Evolutionary conservation across 768 basidiomycete genomes (phyloP).

Genomic region (Tubosaeta brunneosetosa): DNA sequence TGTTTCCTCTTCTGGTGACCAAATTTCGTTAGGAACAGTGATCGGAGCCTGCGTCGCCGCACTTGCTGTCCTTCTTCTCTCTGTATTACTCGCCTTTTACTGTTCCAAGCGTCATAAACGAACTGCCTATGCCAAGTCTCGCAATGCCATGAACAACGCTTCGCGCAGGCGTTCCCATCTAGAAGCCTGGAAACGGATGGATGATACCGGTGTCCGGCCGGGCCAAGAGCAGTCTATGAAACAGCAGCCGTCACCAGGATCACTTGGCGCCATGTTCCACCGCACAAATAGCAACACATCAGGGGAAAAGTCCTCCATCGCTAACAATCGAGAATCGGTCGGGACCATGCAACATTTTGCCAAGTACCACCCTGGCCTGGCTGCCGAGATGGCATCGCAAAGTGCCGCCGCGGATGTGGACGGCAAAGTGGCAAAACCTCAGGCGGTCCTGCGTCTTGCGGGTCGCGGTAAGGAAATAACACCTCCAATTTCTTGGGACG

Average conservation of each 20-base stretch:
- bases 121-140: conserved; percentile 26
- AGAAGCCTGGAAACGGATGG: conserved; percentile 57
- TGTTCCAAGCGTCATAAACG: conserved; percentile 42
- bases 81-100: conserved; percentile 50
- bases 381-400: conserved; percentile 46
- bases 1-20: conserved; percentile 9
- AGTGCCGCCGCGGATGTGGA: conserved; percentile 21
- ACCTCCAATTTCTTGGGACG: conserved; percentile 48
- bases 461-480: conserved; percentile 37
- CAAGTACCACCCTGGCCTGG: conserved; percentile 54
- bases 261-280: conserved; percentile 61
- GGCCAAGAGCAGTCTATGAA: conserved; percentile 38
- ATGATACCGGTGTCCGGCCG: conserved; percentile 48
- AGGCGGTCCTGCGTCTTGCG: conserved; percentile 41
- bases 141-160: conserved; percentile 40
- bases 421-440: conserved; percentile 12
- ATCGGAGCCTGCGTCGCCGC: conserved; percentile 62
- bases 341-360: conserved; percentile 43
- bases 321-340: conserved; percentile 30
- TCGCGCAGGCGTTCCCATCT: conserved; percentile 40
- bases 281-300: conserved; percentile 51
- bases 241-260: conserved; percentile 36
- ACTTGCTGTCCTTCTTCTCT: conserved; percentile 44
- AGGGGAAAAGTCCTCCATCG: conserved; percentile 40
- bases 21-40: conserved; percentile 43